Evolutionary conservation across 371 early-diverging fungal species (phyloP).

Genomic region (Lichtheimia ornata): DNA sequence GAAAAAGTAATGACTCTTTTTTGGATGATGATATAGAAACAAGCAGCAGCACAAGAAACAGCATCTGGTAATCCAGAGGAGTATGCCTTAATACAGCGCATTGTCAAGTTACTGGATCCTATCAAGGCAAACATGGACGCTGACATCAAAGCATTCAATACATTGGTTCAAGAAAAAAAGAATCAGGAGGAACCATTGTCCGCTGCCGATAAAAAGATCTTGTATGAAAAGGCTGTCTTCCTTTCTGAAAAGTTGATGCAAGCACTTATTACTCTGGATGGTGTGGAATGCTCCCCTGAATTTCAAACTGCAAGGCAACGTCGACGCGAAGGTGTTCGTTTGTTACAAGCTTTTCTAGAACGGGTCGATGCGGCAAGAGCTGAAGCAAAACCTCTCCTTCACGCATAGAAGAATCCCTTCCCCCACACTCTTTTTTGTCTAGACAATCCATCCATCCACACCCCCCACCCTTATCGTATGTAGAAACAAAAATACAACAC

Average conservation of each 20-base stretch:
- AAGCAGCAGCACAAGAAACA: slow-evolving; percentile 47
- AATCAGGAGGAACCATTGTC: background rate
- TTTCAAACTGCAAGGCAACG: slow-evolving; percentile 62
- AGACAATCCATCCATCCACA: too few species aligned
- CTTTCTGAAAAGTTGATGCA: slow-evolving; percentile 61
- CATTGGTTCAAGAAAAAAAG: slow-evolving; percentile 14
- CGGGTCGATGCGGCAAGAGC: slow-evolving; percentile 48
- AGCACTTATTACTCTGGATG: slow-evolving; percentile 54
- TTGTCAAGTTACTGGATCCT: slow-evolving; percentile 27
- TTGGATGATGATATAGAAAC: slow-evolving; percentile 38
- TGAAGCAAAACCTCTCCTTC: slow-evolving; percentile 3
- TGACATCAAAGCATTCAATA: slow-evolving; percentile 21
- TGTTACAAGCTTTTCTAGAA: slow-evolving; percentile 51
- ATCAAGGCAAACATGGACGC: slow-evolving; percentile 15
- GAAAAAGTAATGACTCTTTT: background rate
- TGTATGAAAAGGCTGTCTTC: slow-evolving; percentile 49
- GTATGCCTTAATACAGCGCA: slow-evolving; percentile 38
- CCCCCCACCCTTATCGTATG: too few species aligned
- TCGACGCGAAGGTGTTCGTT: slow-evolving; percentile 58
- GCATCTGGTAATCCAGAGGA: slow-evolving; percentile 57
- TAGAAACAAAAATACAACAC: too few species aligned
- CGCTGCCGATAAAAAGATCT: slow-evolving; percentile 26
- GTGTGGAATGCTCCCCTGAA: slow-evolving; percentile 53
- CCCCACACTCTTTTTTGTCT: too few species aligned
- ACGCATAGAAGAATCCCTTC: background rate